These are phyloP conservation scores for Ophiostoma triangulosporum DNA, from an alignment of 2,329 filamentous ascomycete species.

Conservation along the genomic window DNA sequence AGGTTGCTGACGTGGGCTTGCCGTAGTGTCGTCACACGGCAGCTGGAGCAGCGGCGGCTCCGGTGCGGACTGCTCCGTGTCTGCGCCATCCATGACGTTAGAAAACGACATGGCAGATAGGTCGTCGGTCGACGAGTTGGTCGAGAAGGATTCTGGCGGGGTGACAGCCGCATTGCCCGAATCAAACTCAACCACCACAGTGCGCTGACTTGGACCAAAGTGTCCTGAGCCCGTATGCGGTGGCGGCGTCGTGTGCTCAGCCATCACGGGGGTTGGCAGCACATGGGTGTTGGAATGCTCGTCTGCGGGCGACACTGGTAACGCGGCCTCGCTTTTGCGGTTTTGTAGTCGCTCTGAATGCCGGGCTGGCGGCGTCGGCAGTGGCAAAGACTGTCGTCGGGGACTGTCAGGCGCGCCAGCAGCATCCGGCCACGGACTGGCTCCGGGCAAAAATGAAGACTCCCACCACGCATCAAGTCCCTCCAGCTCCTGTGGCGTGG, in stretches of 20 bases:
- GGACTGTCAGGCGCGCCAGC: not conserved
- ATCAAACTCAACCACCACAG: not conserved
- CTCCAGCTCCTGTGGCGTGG: not conserved
- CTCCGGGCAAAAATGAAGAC: not conserved
- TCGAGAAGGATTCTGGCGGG: not conserved
- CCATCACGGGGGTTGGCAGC: not conserved
- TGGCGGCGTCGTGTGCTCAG: not conserved
- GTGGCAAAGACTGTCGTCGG: not conserved
- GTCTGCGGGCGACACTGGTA: not conserved
- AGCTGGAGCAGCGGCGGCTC: not conserved
- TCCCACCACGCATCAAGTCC: not conserved
- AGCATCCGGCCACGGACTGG: not conserved
- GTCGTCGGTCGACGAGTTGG: not conserved
- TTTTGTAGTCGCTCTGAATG: not conserved
- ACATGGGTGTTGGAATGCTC: not conserved
- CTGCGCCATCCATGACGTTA: not conserved
- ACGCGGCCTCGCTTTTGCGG: not conserved
- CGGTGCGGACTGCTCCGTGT: not conserved
- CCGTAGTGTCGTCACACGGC: not conserved
- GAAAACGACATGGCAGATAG: not conserved
- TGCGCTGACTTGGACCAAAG: not conserved
- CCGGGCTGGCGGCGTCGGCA: not conserved
- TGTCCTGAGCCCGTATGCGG: not conserved
- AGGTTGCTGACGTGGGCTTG: not conserved
- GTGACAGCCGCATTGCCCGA: not conserved